A percentile compares a stretch with the other conserved stretches of the same genome.
phyloP scores from a whole-genome alignment of 805 yeast species.

The Kodamaea kakaduensis region DNA sequence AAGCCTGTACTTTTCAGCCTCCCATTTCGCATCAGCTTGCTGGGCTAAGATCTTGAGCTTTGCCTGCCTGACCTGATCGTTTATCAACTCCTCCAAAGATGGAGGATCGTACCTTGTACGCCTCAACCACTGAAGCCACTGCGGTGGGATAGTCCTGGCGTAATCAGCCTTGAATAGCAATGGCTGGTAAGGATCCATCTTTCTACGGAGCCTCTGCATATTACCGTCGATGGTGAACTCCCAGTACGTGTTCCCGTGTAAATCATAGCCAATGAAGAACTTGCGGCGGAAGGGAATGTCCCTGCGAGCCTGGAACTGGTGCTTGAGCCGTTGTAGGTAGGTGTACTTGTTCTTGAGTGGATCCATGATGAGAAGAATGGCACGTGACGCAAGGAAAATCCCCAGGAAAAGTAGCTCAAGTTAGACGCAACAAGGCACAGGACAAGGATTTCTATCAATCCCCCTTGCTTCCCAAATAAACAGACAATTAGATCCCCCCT shows the following conservation, averaged over 20 bases:
- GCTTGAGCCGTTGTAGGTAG: constrained; percentile 45
- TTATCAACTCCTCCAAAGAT: constrained; percentile 53
- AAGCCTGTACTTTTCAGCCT: constrained; percentile 30
- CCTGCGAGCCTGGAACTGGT: constrained; percentile 57
- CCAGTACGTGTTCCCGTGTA: constrained; percentile 86
- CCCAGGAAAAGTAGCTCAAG: no score
- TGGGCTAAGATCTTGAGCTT: constrained; percentile 48
- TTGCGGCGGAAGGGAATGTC: constrained; percentile 64
- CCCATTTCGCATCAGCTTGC: constrained; percentile 43
- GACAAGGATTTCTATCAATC: no score
- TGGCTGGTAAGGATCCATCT: constrained; percentile 52
- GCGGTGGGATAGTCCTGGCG: constrained; percentile 57
- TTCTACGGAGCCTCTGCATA: constrained; percentile 54
- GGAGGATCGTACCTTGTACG: constrained; percentile 60
- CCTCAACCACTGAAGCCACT: constrained; percentile 81
- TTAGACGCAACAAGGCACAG: no score
- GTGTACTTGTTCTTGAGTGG: constrained; percentile 48
- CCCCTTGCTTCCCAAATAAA: no score
- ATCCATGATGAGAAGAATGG: constrained; percentile 34
- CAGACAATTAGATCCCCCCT: no score
- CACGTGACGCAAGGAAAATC: constrained; percentile 4
- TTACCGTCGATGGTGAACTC: constrained; percentile 60
- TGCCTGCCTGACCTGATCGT: constrained; percentile 54
- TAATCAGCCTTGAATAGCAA: constrained; percentile 54
- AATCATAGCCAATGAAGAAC: constrained; percentile 72